Percentiles rank a stretch among this genome's conserved stretches.
Conservation (phyloP, 2,329 filamentous ascomycete species). For the Delphinella strobiligena region DNA sequence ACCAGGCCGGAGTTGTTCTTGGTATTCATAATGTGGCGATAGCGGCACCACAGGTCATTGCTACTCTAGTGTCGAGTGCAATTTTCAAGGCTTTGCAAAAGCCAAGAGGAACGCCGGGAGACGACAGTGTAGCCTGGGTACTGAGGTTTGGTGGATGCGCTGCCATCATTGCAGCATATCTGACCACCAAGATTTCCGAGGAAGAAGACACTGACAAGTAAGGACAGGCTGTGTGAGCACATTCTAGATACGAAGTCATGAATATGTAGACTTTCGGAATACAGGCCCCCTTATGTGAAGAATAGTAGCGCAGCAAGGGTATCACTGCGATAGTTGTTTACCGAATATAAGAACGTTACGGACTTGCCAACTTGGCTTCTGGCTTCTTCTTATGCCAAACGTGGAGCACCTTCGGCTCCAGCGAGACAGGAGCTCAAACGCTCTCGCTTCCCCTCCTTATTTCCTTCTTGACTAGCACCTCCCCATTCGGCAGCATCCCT, state of each 20-base stretch:
- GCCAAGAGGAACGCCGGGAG: conserved; percentile 69
- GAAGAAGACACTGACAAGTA: conserved; percentile 26
- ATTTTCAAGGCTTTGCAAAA: conserved; percentile 84
- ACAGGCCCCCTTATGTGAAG: too few relatives aligned
- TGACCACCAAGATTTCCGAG: conserved; percentile 57
- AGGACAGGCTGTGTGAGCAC: background rate
- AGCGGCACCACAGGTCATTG: conserved; percentile 80
- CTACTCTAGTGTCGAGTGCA: conserved; percentile 69
- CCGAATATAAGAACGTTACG: too few relatives aligned
- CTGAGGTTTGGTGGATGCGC: conserved; percentile 72
- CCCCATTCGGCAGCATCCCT: background rate
- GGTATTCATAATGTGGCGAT: conserved; percentile 95
- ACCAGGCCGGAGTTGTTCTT: conserved; percentile 80
- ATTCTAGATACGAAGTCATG: background rate
- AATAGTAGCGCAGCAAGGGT: too few relatives aligned
- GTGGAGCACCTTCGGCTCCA: too few relatives aligned
- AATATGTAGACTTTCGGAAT: too few relatives aligned
- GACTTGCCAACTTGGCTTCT: background rate
- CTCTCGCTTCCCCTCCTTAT: background rate
- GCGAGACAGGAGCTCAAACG: too few relatives aligned
- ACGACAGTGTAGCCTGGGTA: conserved; percentile 78
- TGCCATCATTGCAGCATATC: conserved; percentile 63
- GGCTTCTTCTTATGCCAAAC: too few relatives aligned
- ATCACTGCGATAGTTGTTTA: too few relatives aligned
- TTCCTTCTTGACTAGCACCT: background rate